These are phyloP conservation scores for Pichia paraexigua DNA, from an alignment of 805 yeast genomes.

Conservation along the genomic window DNA sequence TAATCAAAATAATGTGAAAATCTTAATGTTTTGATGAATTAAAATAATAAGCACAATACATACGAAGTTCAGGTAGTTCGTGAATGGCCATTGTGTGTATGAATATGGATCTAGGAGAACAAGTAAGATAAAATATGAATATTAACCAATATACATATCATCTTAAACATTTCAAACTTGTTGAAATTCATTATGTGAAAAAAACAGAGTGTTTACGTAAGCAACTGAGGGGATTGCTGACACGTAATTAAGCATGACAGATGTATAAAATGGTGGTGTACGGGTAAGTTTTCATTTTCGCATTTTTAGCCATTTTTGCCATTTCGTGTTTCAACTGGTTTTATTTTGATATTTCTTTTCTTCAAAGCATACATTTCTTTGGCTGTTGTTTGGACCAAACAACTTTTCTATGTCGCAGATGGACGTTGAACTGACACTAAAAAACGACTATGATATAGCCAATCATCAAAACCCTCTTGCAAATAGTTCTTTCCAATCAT, in stretches of 20 bases:
- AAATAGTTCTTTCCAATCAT: slow-evolving; percentile 3
- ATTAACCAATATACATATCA: background rate
- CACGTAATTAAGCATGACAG: background rate
- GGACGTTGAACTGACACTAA: background rate
- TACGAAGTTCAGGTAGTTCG: slow-evolving; percentile 37
- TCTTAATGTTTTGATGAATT: background rate
- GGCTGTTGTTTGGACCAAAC: background rate
- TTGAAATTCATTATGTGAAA: background rate
- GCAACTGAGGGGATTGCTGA: background rate
- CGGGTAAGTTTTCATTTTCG: background rate
- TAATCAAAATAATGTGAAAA: background rate
- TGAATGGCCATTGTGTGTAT: slow-evolving; percentile 23
- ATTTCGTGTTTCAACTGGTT: background rate
- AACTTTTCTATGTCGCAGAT: background rate
- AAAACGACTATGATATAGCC: background rate
- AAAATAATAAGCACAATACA: slow-evolving; percentile 15
- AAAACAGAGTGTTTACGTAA: background rate
- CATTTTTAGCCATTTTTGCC: background rate
- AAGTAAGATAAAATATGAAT: background rate
- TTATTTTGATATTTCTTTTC: background rate
- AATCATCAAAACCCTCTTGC: background rate
- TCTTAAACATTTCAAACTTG: background rate
- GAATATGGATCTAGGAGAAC: background rate
- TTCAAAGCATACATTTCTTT: background rate
- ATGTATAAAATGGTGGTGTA: background rate